Evolutionary conservation across 2,329 filamentous ascomycete species (phyloP).

Genomic region (Bipolaris bicolor): DNA sequence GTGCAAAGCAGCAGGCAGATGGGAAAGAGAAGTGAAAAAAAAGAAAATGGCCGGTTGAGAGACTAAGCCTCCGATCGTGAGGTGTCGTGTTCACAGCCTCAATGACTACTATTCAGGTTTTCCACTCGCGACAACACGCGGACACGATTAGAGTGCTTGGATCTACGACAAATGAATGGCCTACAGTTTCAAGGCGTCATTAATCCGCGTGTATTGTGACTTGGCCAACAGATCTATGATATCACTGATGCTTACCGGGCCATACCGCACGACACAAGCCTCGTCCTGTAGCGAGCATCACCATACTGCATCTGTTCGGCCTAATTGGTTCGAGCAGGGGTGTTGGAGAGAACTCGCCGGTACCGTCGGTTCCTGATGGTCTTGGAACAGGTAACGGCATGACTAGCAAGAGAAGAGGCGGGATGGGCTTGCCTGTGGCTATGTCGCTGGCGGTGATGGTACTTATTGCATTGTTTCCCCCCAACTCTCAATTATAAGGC

Average conservation of each 20-base stretch:
- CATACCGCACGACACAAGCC: slow-evolving; percentile 19
- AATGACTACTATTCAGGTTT: slow-evolving; percentile 16
- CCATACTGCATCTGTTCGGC: slow-evolving; percentile 20
- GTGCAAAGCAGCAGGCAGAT: neutral
- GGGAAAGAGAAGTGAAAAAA: neutral
- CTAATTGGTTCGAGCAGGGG: slow-evolving; percentile 24
- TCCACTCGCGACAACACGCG: slow-evolving; percentile 11
- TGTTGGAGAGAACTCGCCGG: slow-evolving; percentile 13
- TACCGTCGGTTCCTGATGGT: slow-evolving; percentile 11
- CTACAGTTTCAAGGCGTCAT: slow-evolving; percentile 22
- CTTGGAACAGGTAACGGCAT: slow-evolving; percentile 23
- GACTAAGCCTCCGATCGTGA: neutral
- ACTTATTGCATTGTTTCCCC: slow-evolving; percentile 32
- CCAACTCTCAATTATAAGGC: neutral
- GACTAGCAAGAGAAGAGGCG: slow-evolving; percentile 5
- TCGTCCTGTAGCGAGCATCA: slow-evolving; percentile 9
- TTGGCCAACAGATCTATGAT: slow-evolving; percentile 25
- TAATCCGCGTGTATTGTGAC: slow-evolving; percentile 25
- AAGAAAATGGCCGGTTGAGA: neutral
- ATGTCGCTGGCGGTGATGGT: slow-evolving; percentile 11
- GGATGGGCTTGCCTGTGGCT: slow-evolving; percentile 10
- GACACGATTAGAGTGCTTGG: slow-evolving; percentile 24
- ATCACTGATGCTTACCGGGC: slow-evolving; percentile 21
- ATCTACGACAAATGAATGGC: slow-evolving; percentile 23
- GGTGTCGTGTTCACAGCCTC: slow-evolving; percentile 15